A percentile compares a stretch with the other conserved stretches of the same genome.
Conservation (phyloP, 2,329 filamentous ascomycete genomes). For the Aureobasidium sp. region DNA sequence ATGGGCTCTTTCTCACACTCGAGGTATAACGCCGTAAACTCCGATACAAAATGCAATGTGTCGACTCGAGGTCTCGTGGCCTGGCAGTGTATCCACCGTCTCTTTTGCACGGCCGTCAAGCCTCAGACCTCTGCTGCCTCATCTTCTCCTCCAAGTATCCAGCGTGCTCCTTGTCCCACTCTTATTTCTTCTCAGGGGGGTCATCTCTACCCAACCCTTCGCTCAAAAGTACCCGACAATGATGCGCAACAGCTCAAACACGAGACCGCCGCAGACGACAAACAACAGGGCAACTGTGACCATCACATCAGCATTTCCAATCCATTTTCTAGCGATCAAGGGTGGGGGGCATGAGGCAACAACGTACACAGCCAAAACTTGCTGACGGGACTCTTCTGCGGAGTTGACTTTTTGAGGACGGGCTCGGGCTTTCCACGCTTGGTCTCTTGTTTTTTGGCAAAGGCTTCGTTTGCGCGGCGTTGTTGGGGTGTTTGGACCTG, state of each 20-base stretch:
- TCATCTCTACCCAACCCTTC: neutral
- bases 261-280: constrained; percentile 53
- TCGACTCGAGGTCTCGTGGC: neutral
- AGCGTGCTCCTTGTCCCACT: neutral
- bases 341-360: neutral
- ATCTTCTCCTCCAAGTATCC: neutral
- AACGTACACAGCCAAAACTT: constrained; percentile 54
- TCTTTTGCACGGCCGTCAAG: neutral
- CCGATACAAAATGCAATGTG: constrained; percentile 8
- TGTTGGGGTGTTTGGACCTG: constrained; percentile 81
- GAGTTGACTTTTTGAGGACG: constrained; percentile 36
- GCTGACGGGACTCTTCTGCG: constrained; percentile 43
- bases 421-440: constrained; percentile 62
- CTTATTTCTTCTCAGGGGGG: neutral
- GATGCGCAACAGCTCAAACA: constrained; percentile 50
- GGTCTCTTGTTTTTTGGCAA: constrained; percentile 63
- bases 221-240: constrained; percentile 30
- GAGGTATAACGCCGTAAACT: neutral
- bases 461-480: constrained; percentile 73
- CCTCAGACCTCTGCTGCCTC: neutral
- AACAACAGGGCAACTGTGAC: constrained; percentile 54
- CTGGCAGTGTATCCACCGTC: neutral
- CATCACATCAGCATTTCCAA: constrained; percentile 44
- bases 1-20: neutral
- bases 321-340: neutral